These are phyloP conservation scores for Sporobolomyces pararoseus DNA, from an alignment of 768 basidiomycete genomes.

Conservation along the genomic window DNA sequence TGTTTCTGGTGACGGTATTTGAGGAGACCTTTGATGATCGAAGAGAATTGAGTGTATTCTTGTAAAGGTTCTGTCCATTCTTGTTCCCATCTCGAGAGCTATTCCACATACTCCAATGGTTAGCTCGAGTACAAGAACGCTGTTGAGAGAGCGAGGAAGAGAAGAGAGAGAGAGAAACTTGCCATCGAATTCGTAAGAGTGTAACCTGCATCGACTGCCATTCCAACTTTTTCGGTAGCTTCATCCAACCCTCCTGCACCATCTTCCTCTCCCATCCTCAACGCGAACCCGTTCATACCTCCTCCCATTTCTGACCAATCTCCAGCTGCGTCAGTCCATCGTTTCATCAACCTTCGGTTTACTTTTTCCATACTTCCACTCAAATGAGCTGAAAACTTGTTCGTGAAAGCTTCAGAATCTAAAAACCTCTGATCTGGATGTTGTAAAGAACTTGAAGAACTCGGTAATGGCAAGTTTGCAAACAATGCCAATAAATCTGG, in stretches of 20 bases:
- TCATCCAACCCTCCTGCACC: conserved; percentile 60
- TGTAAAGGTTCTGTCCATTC: conserved; percentile 93
- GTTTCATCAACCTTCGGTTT: conserved; percentile 80
- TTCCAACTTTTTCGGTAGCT: conserved; percentile 93
- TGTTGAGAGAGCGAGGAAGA: too few species aligned
- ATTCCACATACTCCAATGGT: too few species aligned
- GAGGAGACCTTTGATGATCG: conserved; percentile 89
- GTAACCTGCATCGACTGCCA: conserved; percentile 90
- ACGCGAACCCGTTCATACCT: conserved; percentile 45
- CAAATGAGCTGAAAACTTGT: conserved; percentile 89
- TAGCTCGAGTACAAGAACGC: too few species aligned
- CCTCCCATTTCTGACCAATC: conserved; percentile 46
- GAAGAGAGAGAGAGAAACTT: conserved; percentile 44
- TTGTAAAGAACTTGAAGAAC: conserved; percentile 67
- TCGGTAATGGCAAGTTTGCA: conserved; percentile 76
- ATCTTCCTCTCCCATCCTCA: conserved; percentile 71
- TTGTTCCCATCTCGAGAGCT: conserved; percentile 92
- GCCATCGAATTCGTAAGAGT: conserved; percentile 87
- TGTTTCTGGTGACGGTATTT: conserved; percentile 97
- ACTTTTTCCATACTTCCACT: conserved; percentile 94
- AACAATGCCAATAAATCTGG: conserved; percentile 62
- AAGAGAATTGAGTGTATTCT: conserved; percentile 90
- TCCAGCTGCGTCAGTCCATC: conserved; percentile 74
- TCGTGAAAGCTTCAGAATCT: conserved; percentile 92
- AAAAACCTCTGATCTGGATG: conserved; percentile 91